phyloP scores from a whole-genome alignment of 2,329 filamentous ascomycete species.

The Paecilomyces sp. region DNA sequence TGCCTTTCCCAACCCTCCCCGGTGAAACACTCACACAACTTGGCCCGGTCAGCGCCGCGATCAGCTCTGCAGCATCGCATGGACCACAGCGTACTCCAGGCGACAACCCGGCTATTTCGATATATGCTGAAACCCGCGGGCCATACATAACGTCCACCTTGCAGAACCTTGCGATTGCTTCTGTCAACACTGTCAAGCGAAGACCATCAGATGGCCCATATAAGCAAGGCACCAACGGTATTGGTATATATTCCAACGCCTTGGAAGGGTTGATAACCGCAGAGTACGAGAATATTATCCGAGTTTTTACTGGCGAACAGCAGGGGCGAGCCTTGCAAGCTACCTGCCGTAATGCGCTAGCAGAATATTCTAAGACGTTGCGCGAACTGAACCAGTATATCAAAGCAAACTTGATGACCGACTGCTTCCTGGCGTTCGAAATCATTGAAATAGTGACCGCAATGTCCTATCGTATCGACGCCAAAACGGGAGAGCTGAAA shows the following conservation, averaged over 20 bases:
- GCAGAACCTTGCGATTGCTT: constrained; percentile 80
- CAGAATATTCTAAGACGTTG: constrained; percentile 77
- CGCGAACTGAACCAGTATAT: constrained; percentile 87
- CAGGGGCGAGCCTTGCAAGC: constrained; percentile 72
- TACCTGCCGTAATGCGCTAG: constrained; percentile 69
- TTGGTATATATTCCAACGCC: constrained; percentile 78
- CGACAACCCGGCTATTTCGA: constrained; percentile 66
- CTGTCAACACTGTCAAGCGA: constrained; percentile 73
- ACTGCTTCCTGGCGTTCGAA: constrained; percentile 93
- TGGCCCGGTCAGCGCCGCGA: constrained; percentile 69
- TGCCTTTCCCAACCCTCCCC: constrained; percentile 72
- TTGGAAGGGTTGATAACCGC: constrained; percentile 81
- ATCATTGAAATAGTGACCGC: constrained; percentile 83
- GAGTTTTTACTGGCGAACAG: constrained; percentile 77
- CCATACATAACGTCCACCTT: constrained; percentile 78
- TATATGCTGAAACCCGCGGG: constrained; percentile 80
- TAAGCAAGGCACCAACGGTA: constrained; percentile 79
- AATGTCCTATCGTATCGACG: constrained; percentile 71
- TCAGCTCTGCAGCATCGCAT: constrained; percentile 55
- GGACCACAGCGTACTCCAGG: constrained; percentile 43
- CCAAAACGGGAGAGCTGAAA: constrained; percentile 79
- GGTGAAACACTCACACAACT: constrained; percentile 70
- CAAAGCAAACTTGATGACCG: constrained; percentile 74
- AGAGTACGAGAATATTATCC: constrained; percentile 86
- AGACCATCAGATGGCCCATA: constrained; percentile 73